These are phyloP conservation scores for Rhizopus stolonifer DNA, from an alignment of 371 early-diverging fungal species.

Conservation along the genomic window DNA sequence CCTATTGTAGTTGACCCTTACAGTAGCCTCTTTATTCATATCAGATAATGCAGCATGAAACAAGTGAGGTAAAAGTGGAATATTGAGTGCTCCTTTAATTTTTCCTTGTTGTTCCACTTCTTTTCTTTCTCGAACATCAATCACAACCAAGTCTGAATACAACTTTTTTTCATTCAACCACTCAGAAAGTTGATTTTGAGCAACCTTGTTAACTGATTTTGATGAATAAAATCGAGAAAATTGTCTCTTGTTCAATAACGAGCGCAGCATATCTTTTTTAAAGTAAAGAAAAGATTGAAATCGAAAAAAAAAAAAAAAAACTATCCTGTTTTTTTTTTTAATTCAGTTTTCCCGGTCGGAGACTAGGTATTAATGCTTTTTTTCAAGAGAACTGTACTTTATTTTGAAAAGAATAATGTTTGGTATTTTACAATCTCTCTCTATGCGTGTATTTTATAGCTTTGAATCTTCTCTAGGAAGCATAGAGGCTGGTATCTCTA, in stretches of 20 bases:
- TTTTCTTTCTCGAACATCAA: slow-evolving; percentile 29
- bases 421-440: background rate
- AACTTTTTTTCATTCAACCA: slow-evolving; percentile 6
- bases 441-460: slow-evolving; percentile 29
- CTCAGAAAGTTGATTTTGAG: background rate
- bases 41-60: slow-evolving; percentile 25
- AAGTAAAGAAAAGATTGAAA: background rate
- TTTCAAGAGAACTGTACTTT: too few relatives aligned
- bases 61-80: slow-evolving; percentile 16
- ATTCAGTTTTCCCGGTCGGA: background rate
- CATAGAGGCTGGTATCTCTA: slow-evolving; percentile 59
- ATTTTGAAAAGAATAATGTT: background rate
- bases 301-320: background rate
- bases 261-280: background rate
- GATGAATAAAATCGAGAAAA: background rate
- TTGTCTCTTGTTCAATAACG: background rate
- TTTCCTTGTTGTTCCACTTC: slow-evolving; percentile 31
- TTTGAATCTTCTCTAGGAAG: slow-evolving; percentile 33
- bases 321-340: background rate
- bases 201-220: slow-evolving; percentile 1
- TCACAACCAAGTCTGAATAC: slow-evolving; percentile 7
- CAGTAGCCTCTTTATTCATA: slow-evolving; percentile 24
- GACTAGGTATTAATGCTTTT: too few relatives aligned
- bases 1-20: background rate
- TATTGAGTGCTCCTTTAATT: slow-evolving; percentile 24